Base-by-base conservation (phyloP, 1,139 yeast species). In the Diutina siamensis region DNA sequence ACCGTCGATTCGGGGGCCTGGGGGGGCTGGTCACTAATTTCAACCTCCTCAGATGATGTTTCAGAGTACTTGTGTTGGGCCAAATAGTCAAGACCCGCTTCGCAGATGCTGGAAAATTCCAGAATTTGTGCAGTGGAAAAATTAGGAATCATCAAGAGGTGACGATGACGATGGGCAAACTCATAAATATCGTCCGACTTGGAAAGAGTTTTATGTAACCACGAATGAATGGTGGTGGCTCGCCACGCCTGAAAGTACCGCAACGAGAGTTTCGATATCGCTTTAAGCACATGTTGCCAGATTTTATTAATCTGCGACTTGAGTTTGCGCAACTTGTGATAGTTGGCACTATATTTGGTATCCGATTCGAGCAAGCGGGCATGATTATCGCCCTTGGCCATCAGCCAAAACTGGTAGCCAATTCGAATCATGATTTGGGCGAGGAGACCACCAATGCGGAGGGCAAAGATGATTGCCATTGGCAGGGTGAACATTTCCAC, bases 221-320 rank as follows among this genome's bases (percentile, higher is more conserved):
- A 65, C 4, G 57, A 53, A 45, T 67, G 68, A 1, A 68, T 64
- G 49, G 71, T 73, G 35, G 70, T 64, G n/a, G 68, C 61, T 52
- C 71, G 62, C 80, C 79, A 74, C 0, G 78, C 76, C 53, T 66
- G 67, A 52, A 68, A 74, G 53, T 73, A 72, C 40, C 72, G 57
- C 45, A 68, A 63, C 46, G 74, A 65, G 44, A 63, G 48, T 4
- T 36, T 28, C n/a, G 40, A 44, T 19, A 36, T 35, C 3, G 45
- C 21, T 9, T 45, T 35, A 4, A 46, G 21, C 38, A 50, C 51
- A 28, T 47, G 15, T 27, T 46, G 46, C 35, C 46, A 48, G 9
- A 51, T 27, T 32, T 46, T 46, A 25, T 42, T 36, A 1, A 49
- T 47, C 3, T 48, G 38, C 10, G 44, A 49, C 4, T 47, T 38